Evolutionary conservation across 495 filamentous ascomycete genomes (phyloP).

Genomic region (Hypoxylon rickii): DNA sequence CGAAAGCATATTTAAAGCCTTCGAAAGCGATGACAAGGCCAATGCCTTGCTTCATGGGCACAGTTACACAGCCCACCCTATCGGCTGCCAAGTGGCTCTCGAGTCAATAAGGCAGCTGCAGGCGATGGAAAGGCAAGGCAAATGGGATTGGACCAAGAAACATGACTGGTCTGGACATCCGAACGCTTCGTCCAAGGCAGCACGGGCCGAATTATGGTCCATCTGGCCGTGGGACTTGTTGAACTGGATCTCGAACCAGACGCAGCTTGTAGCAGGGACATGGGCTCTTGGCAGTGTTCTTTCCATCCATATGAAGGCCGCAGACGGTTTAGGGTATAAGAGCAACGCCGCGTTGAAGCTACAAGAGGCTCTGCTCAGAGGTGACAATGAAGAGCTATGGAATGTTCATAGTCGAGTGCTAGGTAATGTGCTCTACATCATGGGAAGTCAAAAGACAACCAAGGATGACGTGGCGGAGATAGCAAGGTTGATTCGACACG

Average conservation of each 20-base stretch:
- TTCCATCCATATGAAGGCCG: slow-evolving; percentile 61
- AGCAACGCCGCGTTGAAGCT: slow-evolving; percentile 65
- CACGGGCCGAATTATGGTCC: slow-evolving; percentile 60
- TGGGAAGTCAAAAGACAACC: slow-evolving; percentile 68
- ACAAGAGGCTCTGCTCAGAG: slow-evolving; percentile 56
- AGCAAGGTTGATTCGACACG: slow-evolving; percentile 38
- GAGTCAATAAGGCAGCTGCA: slow-evolving; percentile 60
- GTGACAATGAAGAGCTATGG: slow-evolving; percentile 38
- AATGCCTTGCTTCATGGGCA: slow-evolving; percentile 79
- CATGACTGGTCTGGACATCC: slow-evolving; percentile 37
- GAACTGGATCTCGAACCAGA: slow-evolving; percentile 54
- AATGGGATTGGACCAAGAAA: slow-evolving; percentile 55
- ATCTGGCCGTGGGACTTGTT: slow-evolving; percentile 66
- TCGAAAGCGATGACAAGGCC: slow-evolving; percentile 66
- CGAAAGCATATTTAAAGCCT: slow-evolving; percentile 71
- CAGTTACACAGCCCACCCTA: slow-evolving; percentile 78
- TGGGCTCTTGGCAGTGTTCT: slow-evolving; percentile 75
- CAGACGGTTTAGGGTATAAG: slow-evolving; percentile 60
- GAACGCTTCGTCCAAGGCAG: not conserved
- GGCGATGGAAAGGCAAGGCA: slow-evolving; percentile 55
- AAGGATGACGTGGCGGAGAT: slow-evolving; percentile 54
- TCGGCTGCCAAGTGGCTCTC: slow-evolving; percentile 73
- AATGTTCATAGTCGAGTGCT: slow-evolving; percentile 74
- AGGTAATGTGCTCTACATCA: slow-evolving; percentile 77
- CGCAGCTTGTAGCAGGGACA: slow-evolving; percentile 59